Conservation (phyloP, 441 rosid genomes). For the Macaranga tanarius region DNA sequence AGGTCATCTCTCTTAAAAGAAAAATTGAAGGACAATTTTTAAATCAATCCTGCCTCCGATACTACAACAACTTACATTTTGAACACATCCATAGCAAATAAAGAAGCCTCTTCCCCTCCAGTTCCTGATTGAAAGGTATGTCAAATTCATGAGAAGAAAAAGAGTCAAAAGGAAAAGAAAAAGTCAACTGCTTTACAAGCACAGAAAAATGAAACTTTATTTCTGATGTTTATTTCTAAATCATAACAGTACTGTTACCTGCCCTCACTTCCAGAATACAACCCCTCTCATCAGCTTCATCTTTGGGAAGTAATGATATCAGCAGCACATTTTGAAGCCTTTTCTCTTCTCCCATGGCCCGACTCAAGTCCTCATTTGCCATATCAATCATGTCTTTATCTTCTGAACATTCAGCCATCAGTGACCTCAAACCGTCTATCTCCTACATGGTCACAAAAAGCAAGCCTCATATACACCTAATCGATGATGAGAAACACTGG, state of each 20-base stretch:
- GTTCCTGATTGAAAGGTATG: slow-evolving; percentile 49
- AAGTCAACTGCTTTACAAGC: background rate
- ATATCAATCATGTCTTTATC: slow-evolving; percentile 82
- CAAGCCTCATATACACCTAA: background rate
- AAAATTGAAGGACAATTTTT: slow-evolving; percentile 12
- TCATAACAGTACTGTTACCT: slow-evolving; percentile 43
- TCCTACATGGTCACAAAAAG: slow-evolving; percentile 45
- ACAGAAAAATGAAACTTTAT: background rate
- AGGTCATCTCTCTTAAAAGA: slow-evolving; percentile 7
- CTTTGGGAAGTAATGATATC: slow-evolving; percentile 80
- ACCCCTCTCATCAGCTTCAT: slow-evolving; percentile 94
- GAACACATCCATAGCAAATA: slow-evolving; percentile 91
- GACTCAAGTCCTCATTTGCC: slow-evolving; percentile 66
- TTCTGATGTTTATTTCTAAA: slow-evolving; percentile 11
- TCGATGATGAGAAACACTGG: background rate
- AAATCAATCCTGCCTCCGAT: background rate
- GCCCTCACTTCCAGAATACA: slow-evolving; percentile 98
- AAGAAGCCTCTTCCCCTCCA: slow-evolving; percentile 97
- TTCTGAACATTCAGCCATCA: slow-evolving; percentile 59
- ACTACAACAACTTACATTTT: slow-evolving; percentile 60
- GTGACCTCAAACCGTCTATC: slow-evolving; percentile 62
- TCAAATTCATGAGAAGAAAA: slow-evolving; percentile 18
- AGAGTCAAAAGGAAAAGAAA: background rate
- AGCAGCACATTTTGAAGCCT: slow-evolving; percentile 69
- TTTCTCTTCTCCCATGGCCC: slow-evolving; percentile 62